A percentile compares a stretch with the other conserved stretches of the same genome.
Conservation (phyloP, 2,329 filamentous ascomycete species). For the Microascus cirrosus region DNA sequence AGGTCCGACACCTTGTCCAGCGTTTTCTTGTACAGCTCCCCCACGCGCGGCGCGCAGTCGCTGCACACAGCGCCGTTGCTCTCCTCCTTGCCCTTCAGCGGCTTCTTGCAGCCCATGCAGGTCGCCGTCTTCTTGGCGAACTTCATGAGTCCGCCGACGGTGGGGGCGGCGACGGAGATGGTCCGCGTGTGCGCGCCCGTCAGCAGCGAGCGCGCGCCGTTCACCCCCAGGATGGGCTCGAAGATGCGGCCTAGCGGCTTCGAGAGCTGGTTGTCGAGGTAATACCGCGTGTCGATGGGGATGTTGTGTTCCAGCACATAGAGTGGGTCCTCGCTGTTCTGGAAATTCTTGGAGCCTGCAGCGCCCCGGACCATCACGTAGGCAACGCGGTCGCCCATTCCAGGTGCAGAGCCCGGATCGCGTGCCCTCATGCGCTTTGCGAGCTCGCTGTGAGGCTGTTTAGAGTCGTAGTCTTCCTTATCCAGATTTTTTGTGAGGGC, state of each 20-base stretch:
- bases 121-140: constrained; percentile 97
- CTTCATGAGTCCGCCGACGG: constrained; percentile 91
- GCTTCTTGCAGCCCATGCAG: constrained; percentile 99
- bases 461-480: constrained; percentile 61
- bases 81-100: constrained; percentile 69
- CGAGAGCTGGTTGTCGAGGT: constrained; percentile 94
- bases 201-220: constrained; percentile 74
- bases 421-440: constrained; percentile 95
- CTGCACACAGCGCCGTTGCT: constrained; percentile 72
- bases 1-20: constrained; percentile 81
- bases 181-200: constrained; percentile 91
- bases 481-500: constrained; percentile 61
- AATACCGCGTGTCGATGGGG: constrained; percentile 96
- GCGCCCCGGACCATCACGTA: constrained; percentile 96
- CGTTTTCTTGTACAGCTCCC: constrained; percentile 89
- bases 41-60: constrained; percentile 73
- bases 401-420: constrained; percentile 86
- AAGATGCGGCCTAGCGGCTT: constrained; percentile 94
- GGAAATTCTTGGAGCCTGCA: constrained; percentile 85
- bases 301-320: constrained; percentile 96
- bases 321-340: constrained; percentile 93
- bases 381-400: constrained; percentile 87
- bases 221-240: constrained; percentile 92
- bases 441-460: constrained; percentile 93
- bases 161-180: constrained; percentile 84